Evolutionary conservation across 1,284 basidiomycete species (phyloP), one percentile per base, ranked within the genome.

Genomic region (Cutaneotrichosporon mucoides): DNA sequence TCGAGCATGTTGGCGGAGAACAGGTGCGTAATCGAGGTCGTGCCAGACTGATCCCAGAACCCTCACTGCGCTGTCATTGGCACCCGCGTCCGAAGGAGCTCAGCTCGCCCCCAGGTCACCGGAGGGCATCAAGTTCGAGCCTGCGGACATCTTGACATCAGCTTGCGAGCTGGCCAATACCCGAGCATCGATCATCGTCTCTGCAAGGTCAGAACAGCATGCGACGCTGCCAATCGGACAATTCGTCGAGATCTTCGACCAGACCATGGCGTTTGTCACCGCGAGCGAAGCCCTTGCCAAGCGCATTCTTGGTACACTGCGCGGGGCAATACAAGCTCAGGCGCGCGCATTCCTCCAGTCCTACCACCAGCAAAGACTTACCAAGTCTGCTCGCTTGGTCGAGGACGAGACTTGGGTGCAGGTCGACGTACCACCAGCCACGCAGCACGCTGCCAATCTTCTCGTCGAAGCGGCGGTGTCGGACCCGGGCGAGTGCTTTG

Each of bases 241-340:
- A 40, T 99, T 98, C 79, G 81, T 92, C 44, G 82, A 82, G 34
- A 80, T 97, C 56, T 96, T 94, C 81, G 86, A 87, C 61, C 84
- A 86, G 65, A 88, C 88, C 10, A 97, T 93, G 92, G 79, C 83
- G 45, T 98, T 98, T 71, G 90, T 98, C 33, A 82, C 95, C 8
- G 82, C 82, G 60, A 92, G 89, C 66, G 95, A 99, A 76, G 84
- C 86, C 24, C 81, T 95, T 35, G 90, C 88, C 65, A 84, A 87
- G 53, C 83, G 88, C 62, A 96, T 98, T 90, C 91, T 97, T 61
- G 90, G 95, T 49, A 88, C 90, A 5, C 79, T 99, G 34, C 82
- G 94, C 54, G 91, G 92, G 5, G 88, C 86, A 1, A 83, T 91
- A 47, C 86, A 92, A 42, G 83, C 86, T 55, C 92, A 93, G 85